Conservation (phyloP, 2,329 filamentous ascomycete genomes). For the Phaeomoniella chlamydospora region DNA sequence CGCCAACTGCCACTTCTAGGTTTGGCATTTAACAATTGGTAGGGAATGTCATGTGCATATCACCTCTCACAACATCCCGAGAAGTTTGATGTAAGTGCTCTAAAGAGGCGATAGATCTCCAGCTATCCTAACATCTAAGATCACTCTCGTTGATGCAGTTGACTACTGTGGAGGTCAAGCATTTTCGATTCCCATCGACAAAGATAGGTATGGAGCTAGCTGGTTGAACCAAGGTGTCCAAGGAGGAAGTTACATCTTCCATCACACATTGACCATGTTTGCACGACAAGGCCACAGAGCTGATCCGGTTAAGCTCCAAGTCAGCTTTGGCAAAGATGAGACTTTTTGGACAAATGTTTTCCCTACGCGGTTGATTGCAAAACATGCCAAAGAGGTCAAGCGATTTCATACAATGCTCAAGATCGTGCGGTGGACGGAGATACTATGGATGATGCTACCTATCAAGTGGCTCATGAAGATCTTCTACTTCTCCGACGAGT, state of each 20-base stretch:
- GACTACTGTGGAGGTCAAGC: conserved; percentile 47
- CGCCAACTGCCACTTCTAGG: background rate
- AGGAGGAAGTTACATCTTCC: conserved; percentile 45
- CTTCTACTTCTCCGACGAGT: conserved; percentile 55
- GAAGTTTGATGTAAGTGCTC: conserved; percentile 33
- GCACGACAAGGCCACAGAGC: conserved; percentile 40
- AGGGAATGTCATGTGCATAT: conserved; percentile 28
- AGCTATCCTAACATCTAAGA: conserved; percentile 15
- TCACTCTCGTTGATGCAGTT: conserved; percentile 47
- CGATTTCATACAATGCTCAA: conserved; percentile 40
- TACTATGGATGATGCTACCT: conserved; percentile 40
- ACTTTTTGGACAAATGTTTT: conserved; percentile 50
- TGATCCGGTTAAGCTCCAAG: conserved; percentile 42
- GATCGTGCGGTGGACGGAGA: conserved; percentile 39
- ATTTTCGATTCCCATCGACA: conserved; percentile 41
- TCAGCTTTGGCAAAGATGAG: conserved; percentile 46
- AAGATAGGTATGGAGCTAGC: conserved; percentile 39
- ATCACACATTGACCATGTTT: conserved; percentile 49
- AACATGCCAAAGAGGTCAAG: conserved; percentile 40
- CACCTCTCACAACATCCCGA: conserved; percentile 52
- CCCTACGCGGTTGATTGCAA: conserved; percentile 38
- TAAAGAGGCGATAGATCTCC: background rate
- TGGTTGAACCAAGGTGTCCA: conserved; percentile 51
- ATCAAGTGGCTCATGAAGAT: conserved; percentile 52
- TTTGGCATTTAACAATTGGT: too few species aligned